phyloP scores from a whole-genome alignment of 75 land plant species.

The Isoetes taiwanensis region DNA sequence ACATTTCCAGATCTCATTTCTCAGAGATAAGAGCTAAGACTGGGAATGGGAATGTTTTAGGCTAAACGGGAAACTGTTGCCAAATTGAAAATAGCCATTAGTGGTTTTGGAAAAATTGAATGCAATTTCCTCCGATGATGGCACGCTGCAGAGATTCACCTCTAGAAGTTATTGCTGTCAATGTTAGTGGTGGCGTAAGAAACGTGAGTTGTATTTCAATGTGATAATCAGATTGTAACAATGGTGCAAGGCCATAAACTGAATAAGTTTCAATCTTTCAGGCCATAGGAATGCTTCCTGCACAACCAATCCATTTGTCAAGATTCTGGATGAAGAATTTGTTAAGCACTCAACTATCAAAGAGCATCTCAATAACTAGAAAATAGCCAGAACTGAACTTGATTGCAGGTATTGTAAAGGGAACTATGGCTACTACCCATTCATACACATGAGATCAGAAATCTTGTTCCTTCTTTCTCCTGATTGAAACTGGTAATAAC shows the following conservation, averaged over 20 bases:
- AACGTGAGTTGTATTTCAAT: conserved; percentile 34
- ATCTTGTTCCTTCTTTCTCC: not conserved
- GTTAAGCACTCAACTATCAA: no score
- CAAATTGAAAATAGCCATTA: conserved; percentile 80
- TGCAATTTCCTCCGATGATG: conserved; percentile 88
- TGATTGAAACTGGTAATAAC: no score
- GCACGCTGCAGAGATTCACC: conserved; percentile 83
- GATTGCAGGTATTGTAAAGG: not conserved
- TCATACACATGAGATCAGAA: conserved; percentile 1
- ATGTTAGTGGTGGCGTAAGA: conserved; percentile 80
- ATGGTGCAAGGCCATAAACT: not conserved
- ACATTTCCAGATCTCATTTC: no score
- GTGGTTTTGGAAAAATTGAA: conserved; percentile 85
- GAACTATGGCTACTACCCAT: conserved; percentile 3
- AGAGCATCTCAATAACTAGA: no score
- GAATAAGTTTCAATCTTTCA: no score
- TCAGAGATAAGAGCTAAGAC: no score
- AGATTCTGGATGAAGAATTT: conserved; percentile 4
- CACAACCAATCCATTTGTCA: conserved; percentile 7
- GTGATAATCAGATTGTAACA: not conserved
- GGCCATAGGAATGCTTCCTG: conserved; percentile 6
- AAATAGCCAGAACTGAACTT: no score
- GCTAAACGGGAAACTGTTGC: conserved; percentile 49
- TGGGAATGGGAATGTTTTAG: no score
- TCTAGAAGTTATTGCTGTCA: conserved; percentile 65